Evolutionary conservation across 495 filamentous ascomycete genomes (phyloP).

Genomic region (Podospora anserina): DNA sequence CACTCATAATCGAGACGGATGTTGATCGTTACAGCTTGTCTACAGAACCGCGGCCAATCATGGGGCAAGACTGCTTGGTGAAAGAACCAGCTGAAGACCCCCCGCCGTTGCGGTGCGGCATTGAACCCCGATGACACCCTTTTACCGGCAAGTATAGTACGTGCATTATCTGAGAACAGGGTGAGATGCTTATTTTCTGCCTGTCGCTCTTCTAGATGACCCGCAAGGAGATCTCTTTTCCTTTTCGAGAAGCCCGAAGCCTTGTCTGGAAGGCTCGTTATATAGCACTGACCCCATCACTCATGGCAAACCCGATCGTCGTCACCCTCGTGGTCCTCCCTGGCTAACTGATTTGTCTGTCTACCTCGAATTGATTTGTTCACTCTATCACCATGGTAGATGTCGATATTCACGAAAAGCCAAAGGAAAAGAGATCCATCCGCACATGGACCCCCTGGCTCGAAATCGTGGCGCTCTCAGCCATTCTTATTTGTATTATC

Average conservation of each 20-base stretch:
- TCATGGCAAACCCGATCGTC: not conserved
- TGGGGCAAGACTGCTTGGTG: not conserved
- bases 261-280: not conserved
- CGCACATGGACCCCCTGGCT: conserved; percentile 12
- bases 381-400: not conserved
- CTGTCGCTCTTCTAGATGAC: not conserved
- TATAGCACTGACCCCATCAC: not conserved
- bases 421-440: not conserved
- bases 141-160: not conserved
- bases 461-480: conserved; percentile 1
- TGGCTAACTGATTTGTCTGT: not conserved
- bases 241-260: not conserved
- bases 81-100: not conserved
- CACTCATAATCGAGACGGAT: not conserved
- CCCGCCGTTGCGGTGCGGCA: not conserved
- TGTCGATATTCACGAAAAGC: not conserved
- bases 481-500: not conserved
- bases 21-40: not conserved
- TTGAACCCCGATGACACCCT: not conserved
- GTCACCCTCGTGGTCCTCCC: not conserved
- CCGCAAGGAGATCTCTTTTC: not conserved
- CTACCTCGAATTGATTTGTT: not conserved
- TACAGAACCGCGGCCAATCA: not conserved
- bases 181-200: not conserved
- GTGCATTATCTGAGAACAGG: not conserved